These are phyloP conservation scores for Candida pseudofarinosa DNA, from an alignment of 805 yeast species.

Conservation along the genomic window DNA sequence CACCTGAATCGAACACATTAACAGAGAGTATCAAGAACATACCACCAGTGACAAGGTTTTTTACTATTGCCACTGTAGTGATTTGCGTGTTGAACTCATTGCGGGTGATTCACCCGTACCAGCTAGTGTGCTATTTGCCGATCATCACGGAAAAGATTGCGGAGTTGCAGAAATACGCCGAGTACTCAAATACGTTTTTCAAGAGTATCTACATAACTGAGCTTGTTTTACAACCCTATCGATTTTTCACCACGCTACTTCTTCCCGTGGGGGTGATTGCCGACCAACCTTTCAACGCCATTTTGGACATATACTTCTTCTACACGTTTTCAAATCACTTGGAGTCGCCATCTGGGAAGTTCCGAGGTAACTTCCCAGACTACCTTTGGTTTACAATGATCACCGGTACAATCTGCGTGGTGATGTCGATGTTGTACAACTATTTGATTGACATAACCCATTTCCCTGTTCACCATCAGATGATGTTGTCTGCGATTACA, in stretches of 20 bases:
- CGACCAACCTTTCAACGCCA: conserved; percentile 20
- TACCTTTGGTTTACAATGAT: conserved; percentile 51
- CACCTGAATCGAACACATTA: conserved; percentile 7
- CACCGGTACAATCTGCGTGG: conserved; percentile 44
- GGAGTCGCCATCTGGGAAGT: conserved; percentile 43
- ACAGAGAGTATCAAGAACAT: conserved; percentile 29
- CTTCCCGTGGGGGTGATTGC: conserved; percentile 34
- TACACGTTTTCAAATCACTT: conserved; percentile 55
- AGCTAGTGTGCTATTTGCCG: conserved; percentile 12
- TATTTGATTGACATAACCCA: conserved; percentile 15
- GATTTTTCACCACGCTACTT: conserved; percentile 48
- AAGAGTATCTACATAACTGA: conserved; percentile 2
- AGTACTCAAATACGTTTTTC: not conserved
- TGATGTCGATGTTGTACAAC: conserved; percentile 27
- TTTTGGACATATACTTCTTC: conserved; percentile 52
- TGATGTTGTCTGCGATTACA: conserved; percentile 51
- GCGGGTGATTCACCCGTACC: conserved; percentile 12
- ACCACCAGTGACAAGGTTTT: conserved; percentile 60
- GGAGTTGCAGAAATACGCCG: not conserved
- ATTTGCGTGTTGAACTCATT: conserved; percentile 34
- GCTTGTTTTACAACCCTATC: conserved; percentile 38
- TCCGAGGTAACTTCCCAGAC: conserved; percentile 49
- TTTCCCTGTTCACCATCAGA: conserved; percentile 26
- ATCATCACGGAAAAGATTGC: conserved; percentile 7
- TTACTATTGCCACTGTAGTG: conserved; percentile 46